Conservation (phyloP, 805 yeast genomes). For the Blastobotrys parvus region DNA sequence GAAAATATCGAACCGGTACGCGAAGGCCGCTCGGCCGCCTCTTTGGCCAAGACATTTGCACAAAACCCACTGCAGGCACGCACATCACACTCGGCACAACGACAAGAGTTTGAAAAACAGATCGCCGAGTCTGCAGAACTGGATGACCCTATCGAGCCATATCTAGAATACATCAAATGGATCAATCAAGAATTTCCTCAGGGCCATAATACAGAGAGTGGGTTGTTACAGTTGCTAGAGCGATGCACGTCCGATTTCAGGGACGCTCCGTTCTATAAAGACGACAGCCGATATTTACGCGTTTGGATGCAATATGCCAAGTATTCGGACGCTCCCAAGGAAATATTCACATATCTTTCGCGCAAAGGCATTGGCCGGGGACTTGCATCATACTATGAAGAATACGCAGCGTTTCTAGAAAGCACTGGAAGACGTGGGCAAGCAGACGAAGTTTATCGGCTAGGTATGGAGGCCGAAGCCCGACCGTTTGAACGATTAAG, state of each 20-base stretch:
- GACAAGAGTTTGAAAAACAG: constrained; percentile 42
- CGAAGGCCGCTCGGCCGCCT: constrained; percentile 61
- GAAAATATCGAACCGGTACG: constrained; percentile 44
- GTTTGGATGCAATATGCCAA: constrained; percentile 76
- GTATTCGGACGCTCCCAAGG: constrained; percentile 60
- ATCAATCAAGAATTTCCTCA: constrained; percentile 47
- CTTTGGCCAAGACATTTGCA: constrained; percentile 41
- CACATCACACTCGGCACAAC: constrained; percentile 25
- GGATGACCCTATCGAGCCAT: constrained; percentile 80
- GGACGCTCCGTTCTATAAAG: constrained; percentile 58
- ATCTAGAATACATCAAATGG: constrained; percentile 72
- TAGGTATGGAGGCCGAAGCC: constrained; percentile 55
- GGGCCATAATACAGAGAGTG: constrained; percentile 55
- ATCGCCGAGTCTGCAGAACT: constrained; percentile 41
- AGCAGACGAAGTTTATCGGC: constrained; percentile 50
- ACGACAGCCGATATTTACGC: constrained; percentile 72
- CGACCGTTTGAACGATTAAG: constrained; percentile 49
- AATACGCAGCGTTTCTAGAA: constrained; percentile 61
- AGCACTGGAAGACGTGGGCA: constrained; percentile 36
- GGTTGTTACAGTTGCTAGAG: constrained; percentile 57
- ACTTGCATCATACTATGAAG: constrained; percentile 69
- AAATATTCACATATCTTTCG: constrained; percentile 61
- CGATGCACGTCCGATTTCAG: constrained; percentile 62
- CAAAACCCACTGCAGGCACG: constrained; percentile 6
- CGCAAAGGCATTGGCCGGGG: constrained; percentile 61